Conservation (phyloP, 768 basidiomycete genomes). For the Boletus rufocinnamomeus region DNA sequence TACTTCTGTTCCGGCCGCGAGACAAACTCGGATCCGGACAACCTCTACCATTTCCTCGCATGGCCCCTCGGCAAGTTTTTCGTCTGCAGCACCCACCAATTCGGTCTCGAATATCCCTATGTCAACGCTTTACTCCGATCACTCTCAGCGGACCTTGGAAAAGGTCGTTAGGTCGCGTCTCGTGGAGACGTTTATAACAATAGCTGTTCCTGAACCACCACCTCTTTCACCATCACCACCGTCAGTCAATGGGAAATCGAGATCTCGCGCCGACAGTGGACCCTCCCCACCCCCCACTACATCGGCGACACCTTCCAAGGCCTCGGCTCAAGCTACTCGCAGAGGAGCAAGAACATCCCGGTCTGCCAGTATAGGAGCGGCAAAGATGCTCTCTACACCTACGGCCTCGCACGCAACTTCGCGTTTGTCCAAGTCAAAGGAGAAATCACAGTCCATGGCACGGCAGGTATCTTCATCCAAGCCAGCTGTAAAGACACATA, state of each 20-base stretch:
- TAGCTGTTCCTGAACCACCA: slow-evolving; percentile 44
- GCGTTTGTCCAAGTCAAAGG: slow-evolving; percentile 17
- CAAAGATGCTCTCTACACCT: slow-evolving; percentile 19
- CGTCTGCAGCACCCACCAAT: slow-evolving; percentile 5
- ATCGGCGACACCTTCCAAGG: background rate
- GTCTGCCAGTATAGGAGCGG: slow-evolving; percentile 18
- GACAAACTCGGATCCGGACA: slow-evolving; percentile 48
- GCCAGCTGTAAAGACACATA: slow-evolving; percentile 23
- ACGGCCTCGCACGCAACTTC: slow-evolving; percentile 6
- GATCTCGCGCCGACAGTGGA: slow-evolving; percentile 31
- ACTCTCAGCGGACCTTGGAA: slow-evolving; percentile 71
- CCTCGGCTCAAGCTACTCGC: slow-evolving; percentile 11
- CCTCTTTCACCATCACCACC: slow-evolving; percentile 29
- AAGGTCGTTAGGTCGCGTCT: slow-evolving; percentile 70
- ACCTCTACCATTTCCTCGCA: slow-evolving; percentile 53
- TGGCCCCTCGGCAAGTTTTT: slow-evolving; percentile 9
- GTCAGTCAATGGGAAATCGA: slow-evolving; percentile 25
- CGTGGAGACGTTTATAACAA: slow-evolving; percentile 73
- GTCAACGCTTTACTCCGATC: slow-evolving; percentile 48
- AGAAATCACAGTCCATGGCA: slow-evolving; percentile 18
- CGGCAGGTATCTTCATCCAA: slow-evolving; percentile 25
- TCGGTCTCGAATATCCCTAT: slow-evolving; percentile 23
- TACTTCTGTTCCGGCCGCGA: slow-evolving; percentile 34
- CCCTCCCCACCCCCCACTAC: slow-evolving; percentile 14
- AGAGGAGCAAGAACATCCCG: slow-evolving; percentile 17